phyloP scores from a whole-genome alignment of 768 basidiomycete species.

The Hericium erinaceus region DNA sequence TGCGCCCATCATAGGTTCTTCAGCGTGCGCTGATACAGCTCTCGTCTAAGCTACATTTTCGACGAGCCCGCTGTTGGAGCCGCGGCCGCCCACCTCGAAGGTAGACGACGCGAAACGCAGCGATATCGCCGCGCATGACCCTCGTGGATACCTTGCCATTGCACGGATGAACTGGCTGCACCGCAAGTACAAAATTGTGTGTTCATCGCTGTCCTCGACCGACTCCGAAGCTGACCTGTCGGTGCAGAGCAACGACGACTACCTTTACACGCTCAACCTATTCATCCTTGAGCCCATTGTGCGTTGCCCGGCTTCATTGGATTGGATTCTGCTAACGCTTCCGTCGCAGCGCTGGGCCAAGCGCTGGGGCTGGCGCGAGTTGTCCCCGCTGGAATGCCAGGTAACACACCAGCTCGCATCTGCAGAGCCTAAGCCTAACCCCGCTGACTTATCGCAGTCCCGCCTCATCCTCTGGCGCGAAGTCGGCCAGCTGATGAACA shows the following conservation, averaged over 20 bases:
- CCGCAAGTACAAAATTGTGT: background rate
- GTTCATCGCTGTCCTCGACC: background rate
- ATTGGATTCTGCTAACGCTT: background rate
- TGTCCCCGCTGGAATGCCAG: conserved; percentile 34
- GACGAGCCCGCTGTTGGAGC: background rate
- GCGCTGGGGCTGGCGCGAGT: conserved; percentile 34
- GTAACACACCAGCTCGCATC: conserved; percentile 1
- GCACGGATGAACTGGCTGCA: background rate
- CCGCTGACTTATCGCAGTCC: conserved; percentile 5
- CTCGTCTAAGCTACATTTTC: background rate
- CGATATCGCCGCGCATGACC: background rate
- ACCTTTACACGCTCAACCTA: background rate
- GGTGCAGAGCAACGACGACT: background rate
- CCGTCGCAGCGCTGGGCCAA: conserved; percentile 28
- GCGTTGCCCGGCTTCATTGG: background rate
- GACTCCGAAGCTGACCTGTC: background rate
- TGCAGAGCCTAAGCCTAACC: too few species aligned
- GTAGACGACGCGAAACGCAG: background rate
- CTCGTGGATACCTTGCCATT: background rate
- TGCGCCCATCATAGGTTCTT: background rate
- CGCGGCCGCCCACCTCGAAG: background rate
- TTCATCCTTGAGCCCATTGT: background rate
- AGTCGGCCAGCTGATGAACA: conserved; percentile 38
- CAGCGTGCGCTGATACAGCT: too few species aligned
- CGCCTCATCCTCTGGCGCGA: conserved; percentile 33